Conservation (phyloP, 176 grass and related monocot species). For the Oryza brachyantha region DNA sequence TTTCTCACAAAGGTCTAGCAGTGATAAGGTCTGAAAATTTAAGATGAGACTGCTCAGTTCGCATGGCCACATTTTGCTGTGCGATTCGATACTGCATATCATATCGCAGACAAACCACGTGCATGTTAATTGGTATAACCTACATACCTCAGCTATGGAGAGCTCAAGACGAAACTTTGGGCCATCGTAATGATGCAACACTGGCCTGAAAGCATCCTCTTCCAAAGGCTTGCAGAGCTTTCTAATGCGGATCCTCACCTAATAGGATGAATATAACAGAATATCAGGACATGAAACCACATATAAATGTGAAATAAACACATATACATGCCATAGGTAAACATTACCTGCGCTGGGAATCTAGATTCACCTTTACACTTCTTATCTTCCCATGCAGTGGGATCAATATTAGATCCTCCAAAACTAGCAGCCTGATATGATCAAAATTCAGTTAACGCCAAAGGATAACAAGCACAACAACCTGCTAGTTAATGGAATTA, state of each 20-base stretch:
- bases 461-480: neutral
- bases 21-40: constrained; percentile 75
- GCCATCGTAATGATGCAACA: constrained; percentile 97
- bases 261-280: constrained; percentile 37
- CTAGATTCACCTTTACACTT: constrained; percentile 98
- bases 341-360: constrained; percentile 87
- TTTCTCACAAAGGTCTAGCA: constrained; percentile 90
- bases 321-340: neutral
- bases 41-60: constrained; percentile 19
- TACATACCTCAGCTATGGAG: constrained; percentile 82
- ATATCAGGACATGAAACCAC: constrained; percentile 33
- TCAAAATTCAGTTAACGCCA: neutral
- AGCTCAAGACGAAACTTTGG: constrained; percentile 98
- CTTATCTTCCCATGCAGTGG: constrained; percentile 96
- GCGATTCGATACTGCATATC: neutral
- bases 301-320: constrained; percentile 14
- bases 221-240: constrained; percentile 93
- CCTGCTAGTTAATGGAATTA: neutral
- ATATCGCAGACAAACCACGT: constrained; percentile 3
- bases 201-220: constrained; percentile 98
- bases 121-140: neutral
- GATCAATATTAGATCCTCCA: constrained; percentile 97
- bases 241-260: constrained; percentile 92
- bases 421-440: constrained; percentile 77
- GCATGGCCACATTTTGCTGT: neutral